Evolutionary conservation across 441 rosid genomes (phyloP).

Genomic region (Viola pubescens): DNA sequence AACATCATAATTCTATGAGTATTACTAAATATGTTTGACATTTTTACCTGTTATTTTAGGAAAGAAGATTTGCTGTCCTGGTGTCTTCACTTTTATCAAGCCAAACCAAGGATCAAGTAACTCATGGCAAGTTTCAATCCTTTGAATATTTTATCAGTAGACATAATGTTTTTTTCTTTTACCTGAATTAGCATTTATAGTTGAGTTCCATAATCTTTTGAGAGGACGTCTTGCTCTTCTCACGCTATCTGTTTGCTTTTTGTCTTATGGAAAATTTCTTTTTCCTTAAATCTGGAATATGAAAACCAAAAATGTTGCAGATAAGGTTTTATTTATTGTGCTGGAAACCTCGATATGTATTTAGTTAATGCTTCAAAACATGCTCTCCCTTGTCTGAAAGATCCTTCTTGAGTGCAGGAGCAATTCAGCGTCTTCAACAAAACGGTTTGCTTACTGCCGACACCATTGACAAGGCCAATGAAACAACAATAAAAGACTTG

Average conservation of each 20-base stretch:
- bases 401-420: slow-evolving; percentile 45
- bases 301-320: no score
- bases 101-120: slow-evolving; percentile 88
- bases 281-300: no score
- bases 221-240: background rate
- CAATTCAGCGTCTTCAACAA: slow-evolving; percentile 67
- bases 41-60: slow-evolving; percentile 33
- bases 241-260: background rate
- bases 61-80: slow-evolving; percentile 84
- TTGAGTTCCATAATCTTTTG: background rate
- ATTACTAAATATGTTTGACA: background rate
- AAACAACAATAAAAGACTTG: slow-evolving; percentile 58
- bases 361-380: background rate
- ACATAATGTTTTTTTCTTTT: no score
- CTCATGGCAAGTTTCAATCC: slow-evolving; percentile 43
- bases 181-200: no score
- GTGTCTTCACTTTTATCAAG: slow-evolving; percentile 82
- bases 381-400: background rate
- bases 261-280: background rate
- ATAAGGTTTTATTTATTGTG: no score
- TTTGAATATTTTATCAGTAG: background rate
- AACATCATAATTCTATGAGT: background rate
- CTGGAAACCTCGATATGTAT: background rate
- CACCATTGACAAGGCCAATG: slow-evolving; percentile 80
- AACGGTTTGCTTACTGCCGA: slow-evolving; percentile 68